Evolutionary conservation across 129 eudicot genomes (phyloP), one percentile per base, ranked within the genome.

Genomic region (Artemisia argyi): DNA sequence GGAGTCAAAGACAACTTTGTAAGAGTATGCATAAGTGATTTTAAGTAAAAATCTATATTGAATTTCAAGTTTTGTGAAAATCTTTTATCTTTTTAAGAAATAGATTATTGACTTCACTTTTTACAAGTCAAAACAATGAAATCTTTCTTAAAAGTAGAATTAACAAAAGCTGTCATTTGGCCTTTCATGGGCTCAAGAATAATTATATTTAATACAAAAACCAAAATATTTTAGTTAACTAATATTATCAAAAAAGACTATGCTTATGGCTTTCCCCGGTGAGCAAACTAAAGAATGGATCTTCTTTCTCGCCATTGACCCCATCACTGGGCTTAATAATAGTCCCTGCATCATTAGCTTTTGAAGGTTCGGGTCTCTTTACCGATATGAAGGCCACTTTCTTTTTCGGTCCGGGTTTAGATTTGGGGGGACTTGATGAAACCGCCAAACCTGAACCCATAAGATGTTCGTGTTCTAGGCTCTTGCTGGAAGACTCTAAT

Each of bases 371-470:
- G 3, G 90, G 91, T 58, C 57, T 83, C 78, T 83, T 84, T 18
- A 93, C 88, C 9, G 92, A 69, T 57, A 93, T 66, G 69, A 88
- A 93, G 7, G 97, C 98, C 53, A 93, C 96, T 77, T 79, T 85
- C 14, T 80, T 81, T 46, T 44, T 84, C 50, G 69, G 56, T 32
- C 48, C 81, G 44, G 78, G 60, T 59, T 72, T 69, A 24, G 44
- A 22, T 68, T 73, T 68, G 0, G 11, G 14, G 63, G 67, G 63
- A 65, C 67, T 68, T 68, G 79, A 42, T 28, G 12, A 12, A 32
- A 18, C 70, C 22, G 76, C 28, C 61, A 76, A 58, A 30, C 66
- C 28, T 26, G 78, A 54, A 75, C 11, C 32, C 47, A 56, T 69
- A 44, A 61, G 63, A 35, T 68, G 76, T 70, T 65, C 87, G 3